Evolutionary conservation across 2,329 filamentous ascomycete genomes (phyloP).

Genomic region (Pyrenochaeta sp.): DNA sequence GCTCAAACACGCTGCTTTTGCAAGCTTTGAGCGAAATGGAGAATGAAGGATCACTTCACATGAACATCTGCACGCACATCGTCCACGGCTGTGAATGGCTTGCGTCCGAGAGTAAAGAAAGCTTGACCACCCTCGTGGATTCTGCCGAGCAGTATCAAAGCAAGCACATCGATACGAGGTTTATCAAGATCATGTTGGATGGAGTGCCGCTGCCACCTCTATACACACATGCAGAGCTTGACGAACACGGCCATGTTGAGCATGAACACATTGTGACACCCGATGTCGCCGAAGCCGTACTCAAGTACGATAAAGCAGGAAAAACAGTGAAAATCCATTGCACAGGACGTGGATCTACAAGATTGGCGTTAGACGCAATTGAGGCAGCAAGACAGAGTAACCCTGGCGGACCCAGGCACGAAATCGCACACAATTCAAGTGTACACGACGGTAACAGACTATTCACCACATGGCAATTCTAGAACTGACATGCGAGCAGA

Average conservation of each 20-base stretch:
- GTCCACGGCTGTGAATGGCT: conserved; percentile 5
- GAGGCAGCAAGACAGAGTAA: conserved; percentile 33
- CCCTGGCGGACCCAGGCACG: conserved; percentile 41
- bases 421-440: conserved; percentile 41
- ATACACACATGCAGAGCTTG: conserved; percentile 37
- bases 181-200: conserved; percentile 47
- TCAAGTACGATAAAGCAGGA: conserved; percentile 39
- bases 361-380: conserved; percentile 42
- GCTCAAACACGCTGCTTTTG: conserved; percentile 30
- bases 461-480: neutral
- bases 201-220: conserved; percentile 44
- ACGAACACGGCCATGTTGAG: conserved; percentile 34
- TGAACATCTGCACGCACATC: conserved; percentile 23
- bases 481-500: conserved; percentile 12
- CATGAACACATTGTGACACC: conserved; percentile 24
- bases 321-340: conserved; percentile 48
- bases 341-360: conserved; percentile 40
- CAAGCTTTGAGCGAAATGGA: conserved; percentile 33
- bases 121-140: conserved; percentile 28
- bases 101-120: conserved; percentile 3
- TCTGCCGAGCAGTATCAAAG: conserved; percentile 28
- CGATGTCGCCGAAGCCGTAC: conserved; percentile 32
- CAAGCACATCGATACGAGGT: conserved; percentile 33
- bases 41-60: conserved; percentile 18
- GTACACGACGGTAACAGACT: conserved; percentile 23